These are phyloP conservation scores for Papiliotrema nemorosa DNA, from an alignment of 1,284 basidiomycete genomes.

Conservation along the genomic window DNA sequence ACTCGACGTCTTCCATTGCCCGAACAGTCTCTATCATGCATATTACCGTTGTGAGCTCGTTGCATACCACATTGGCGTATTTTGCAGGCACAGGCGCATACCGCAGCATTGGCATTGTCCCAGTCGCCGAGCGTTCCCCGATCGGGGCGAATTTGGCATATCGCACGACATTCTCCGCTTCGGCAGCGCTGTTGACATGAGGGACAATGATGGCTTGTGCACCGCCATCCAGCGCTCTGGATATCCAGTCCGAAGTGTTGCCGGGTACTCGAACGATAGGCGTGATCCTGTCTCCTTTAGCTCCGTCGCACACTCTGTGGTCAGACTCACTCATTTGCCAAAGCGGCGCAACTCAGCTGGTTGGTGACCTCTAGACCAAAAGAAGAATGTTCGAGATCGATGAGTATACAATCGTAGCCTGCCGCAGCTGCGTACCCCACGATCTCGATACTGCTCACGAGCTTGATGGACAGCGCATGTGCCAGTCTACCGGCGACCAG, in stretches of 20 bases:
- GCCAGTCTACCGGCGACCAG: constrained; percentile 9
- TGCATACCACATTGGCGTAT: constrained; percentile 15
- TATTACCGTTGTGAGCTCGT: constrained; percentile 19
- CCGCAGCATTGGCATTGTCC: constrained; percentile 15
- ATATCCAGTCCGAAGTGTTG: constrained; percentile 23
- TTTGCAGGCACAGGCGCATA: constrained; percentile 14
- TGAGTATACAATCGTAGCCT: constrained; percentile 18
- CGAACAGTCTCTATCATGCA: constrained; percentile 21
- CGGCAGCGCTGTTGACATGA: constrained; percentile 16
- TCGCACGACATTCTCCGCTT: constrained; percentile 17
- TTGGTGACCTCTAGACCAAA: constrained; percentile 18
- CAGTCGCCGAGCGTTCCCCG: constrained; percentile 17
- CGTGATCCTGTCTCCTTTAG: constrained; percentile 8
- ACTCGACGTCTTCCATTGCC: constrained; percentile 17
- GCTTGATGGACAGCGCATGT: constrained; percentile 20
- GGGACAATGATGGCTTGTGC: constrained; percentile 24
- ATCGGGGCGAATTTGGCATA: constrained; percentile 18
- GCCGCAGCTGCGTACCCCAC: constrained; percentile 15
- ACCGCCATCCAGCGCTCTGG: constrained; percentile 21
- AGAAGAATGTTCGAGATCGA: constrained; percentile 20
- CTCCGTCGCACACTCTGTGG: neutral
- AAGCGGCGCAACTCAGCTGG: constrained; percentile 11
- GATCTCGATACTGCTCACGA: constrained; percentile 19
- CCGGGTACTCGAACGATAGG: constrained; percentile 22
- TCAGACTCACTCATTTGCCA: constrained; percentile 12